Percentiles rank a stretch among this genome's conserved stretches.
These are phyloP conservation scores for Aschersonia sp. DNA, from an alignment of 2,329 filamentous ascomycete genomes.

Conservation along the genomic window DNA sequence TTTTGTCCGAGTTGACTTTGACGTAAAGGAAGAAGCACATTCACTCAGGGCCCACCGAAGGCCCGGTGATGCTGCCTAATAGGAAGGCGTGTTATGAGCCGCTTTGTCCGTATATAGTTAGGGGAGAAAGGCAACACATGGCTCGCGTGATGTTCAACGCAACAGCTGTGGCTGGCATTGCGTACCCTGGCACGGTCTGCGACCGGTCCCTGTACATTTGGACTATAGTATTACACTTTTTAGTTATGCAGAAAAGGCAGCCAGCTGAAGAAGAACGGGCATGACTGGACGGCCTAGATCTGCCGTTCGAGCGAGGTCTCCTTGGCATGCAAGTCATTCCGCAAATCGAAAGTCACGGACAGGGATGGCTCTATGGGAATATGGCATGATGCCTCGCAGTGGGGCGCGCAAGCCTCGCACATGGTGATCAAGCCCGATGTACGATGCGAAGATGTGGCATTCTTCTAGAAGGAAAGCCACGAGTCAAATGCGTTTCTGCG, in stretches of 20 bases:
- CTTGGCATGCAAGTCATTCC: neutral
- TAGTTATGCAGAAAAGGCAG: neutral
- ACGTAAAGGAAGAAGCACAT: slow-evolving; percentile 15
- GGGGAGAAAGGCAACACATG: neutral
- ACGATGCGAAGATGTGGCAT: neutral
- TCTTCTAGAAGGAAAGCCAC: neutral
- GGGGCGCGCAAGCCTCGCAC: neutral
- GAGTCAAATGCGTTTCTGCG: neutral
- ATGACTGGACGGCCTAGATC: neutral
- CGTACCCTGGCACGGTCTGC: too few species aligned
- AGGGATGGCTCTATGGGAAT: neutral
- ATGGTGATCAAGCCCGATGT: neutral
- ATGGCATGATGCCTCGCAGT: neutral
- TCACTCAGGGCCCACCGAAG: neutral
- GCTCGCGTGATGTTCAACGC: too few species aligned
- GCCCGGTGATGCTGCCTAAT: neutral
- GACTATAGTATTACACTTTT: neutral
- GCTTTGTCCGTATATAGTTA: neutral
- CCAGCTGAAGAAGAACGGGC: neutral
- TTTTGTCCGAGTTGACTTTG: slow-evolving; percentile 20
- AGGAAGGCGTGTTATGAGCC: neutral
- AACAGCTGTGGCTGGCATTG: too few species aligned
- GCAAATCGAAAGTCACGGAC: neutral
- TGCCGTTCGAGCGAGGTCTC: neutral
- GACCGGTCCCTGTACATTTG: neutral